Percentiles rank a stretch among this genome's conserved stretches.
Evolutionary conservation across 305 asterid species (phyloP).

Genomic region (Fraxinus dipetala): DNA sequence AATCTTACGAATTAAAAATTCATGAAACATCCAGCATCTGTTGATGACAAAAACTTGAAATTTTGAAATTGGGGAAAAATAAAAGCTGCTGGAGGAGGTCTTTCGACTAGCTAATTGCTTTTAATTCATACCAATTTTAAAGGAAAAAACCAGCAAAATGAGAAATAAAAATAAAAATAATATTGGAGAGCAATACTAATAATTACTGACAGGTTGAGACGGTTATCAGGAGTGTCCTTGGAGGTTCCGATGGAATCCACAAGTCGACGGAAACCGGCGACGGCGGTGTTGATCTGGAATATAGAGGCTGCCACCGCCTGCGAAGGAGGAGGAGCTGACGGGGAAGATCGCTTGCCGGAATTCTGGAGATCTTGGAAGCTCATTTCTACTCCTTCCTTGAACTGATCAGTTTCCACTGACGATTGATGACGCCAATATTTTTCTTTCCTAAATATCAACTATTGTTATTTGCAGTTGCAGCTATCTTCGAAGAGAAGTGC

Average conservation of each 20-base stretch:
- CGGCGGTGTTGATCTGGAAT: constrained; percentile 27
- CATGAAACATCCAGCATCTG: background rate
- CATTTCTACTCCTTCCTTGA: background rate
- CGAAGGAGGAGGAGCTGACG: background rate
- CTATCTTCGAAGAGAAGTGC: too few relatives aligned
- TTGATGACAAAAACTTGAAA: background rate
- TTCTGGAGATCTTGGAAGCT: constrained; percentile 5
- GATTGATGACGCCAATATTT: background rate
- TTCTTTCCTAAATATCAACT: background rate
- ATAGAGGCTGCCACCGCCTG: constrained; percentile 17
- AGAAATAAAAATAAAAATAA: background rate
- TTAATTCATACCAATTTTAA: background rate
- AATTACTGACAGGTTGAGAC: constrained; percentile 27
- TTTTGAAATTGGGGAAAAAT: background rate
- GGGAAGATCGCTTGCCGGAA: background rate
- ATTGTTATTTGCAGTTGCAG: background rate
- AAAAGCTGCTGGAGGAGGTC: background rate
- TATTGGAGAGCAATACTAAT: background rate
- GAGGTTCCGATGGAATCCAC: constrained; percentile 30
- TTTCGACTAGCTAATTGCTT: background rate
- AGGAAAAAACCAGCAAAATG: background rate
- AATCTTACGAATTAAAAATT: background rate
- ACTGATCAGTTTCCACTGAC: background rate
- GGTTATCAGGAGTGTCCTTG: constrained; percentile 25
- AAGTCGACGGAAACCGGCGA: constrained; percentile 27